Percentiles rank a stretch among this genome's conserved stretches.
These are phyloP conservation scores for Didymella keratinophila DNA, from an alignment of 2,329 filamentous ascomycete species.

Conservation along the genomic window DNA sequence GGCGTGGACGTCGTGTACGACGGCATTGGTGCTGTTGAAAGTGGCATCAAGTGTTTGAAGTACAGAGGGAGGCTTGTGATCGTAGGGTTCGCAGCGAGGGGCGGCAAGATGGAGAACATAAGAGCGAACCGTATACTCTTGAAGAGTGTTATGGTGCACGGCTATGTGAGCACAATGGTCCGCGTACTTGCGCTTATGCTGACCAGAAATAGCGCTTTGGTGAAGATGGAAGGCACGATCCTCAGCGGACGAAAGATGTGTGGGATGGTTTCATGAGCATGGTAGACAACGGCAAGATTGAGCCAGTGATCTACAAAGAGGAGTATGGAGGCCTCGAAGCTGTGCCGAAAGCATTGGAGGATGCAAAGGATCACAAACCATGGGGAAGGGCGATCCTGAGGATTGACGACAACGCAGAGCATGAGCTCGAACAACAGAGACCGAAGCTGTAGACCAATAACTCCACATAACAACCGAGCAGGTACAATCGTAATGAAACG, in stretches of 20 bases:
- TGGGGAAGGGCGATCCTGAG: conserved; percentile 66
- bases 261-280: conserved; percentile 62
- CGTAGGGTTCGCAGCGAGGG: conserved; percentile 65
- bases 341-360: conserved; percentile 60
- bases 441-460: conserved; percentile 19
- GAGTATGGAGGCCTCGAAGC: conserved; percentile 60
- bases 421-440: conserved; percentile 2
- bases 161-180: conserved; percentile 29
- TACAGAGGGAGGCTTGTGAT: conserved; percentile 64
- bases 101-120: conserved; percentile 59
- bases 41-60: conserved; percentile 62
- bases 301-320: conserved; percentile 60
- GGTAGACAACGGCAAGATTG: conserved; percentile 58
- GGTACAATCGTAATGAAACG: not conserved
- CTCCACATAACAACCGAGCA: not conserved
- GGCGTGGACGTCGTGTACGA: conserved; percentile 68
- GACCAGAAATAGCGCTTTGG: conserved; percentile 59
- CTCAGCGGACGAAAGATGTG: conserved; percentile 56
- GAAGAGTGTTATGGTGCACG: conserved; percentile 36
- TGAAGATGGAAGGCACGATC: conserved; percentile 61
- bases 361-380: conserved; percentile 59
- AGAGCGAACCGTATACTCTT: conserved; percentile 34
- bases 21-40: conserved; percentile 64
- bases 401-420: conserved; percentile 43
- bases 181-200: not conserved